phyloP scores from a whole-genome alignment of 257 asterid genomes.

The Capsicum baccatum region DNA sequence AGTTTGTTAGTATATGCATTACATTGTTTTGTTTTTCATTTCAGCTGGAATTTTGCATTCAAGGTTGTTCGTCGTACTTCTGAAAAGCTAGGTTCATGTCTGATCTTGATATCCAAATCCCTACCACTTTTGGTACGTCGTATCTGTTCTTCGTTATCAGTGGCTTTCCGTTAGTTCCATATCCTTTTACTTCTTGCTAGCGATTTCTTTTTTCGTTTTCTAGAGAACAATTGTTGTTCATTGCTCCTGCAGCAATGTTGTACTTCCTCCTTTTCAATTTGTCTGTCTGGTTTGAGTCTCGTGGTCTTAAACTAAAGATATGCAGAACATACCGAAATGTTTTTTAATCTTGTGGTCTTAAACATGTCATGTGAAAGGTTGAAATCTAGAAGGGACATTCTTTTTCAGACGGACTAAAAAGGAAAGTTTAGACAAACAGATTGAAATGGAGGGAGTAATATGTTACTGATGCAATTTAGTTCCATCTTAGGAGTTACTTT shows the following conservation, averaged over 20 bases:
- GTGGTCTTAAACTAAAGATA: too few relatives aligned
- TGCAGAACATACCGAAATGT: too few relatives aligned
- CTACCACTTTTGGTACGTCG: constrained; percentile 29
- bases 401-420: background rate
- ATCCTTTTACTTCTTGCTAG: background rate
- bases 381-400: background rate
- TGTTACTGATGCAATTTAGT: background rate
- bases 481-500: background rate
- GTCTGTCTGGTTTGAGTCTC: too few relatives aligned
- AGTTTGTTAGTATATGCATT: background rate
- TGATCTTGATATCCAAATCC: constrained; percentile 30
- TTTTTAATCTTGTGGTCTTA: background rate
- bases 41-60: constrained; percentile 28
- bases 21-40: background rate
- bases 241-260: too few relatives aligned
- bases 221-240: too few relatives aligned
- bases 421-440: background rate
- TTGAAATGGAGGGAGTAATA: background rate
- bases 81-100: constrained; percentile 32
- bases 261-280: too few relatives aligned
- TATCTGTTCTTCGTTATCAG: background rate
- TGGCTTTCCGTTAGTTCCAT: background rate
- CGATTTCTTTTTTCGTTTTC: too few relatives aligned
- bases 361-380: background rate
- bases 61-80: constrained; percentile 9